These are phyloP conservation scores for Geum urbanum DNA, from an alignment of 306 rosid genomes.

Conservation along the genomic window DNA sequence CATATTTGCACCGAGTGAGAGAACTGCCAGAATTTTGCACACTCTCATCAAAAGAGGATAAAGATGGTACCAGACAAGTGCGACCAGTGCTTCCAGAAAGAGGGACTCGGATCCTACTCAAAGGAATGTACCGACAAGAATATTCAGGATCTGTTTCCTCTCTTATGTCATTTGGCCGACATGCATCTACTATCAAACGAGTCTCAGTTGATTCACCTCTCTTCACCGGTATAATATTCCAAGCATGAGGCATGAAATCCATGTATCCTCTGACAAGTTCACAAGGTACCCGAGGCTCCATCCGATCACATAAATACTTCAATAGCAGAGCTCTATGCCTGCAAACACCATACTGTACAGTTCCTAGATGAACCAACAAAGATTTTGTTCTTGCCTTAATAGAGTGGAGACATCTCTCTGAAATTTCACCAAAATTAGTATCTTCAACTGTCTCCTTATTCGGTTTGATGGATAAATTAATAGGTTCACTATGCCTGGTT, in stretches of 20 bases:
- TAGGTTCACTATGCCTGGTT: constrained; percentile 53
- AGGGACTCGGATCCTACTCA: constrained; percentile 46
- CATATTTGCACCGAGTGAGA: constrained; percentile 63
- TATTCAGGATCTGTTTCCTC: constrained; percentile 76
- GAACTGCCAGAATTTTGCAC: constrained; percentile 54
- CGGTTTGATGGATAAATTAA: constrained; percentile 34
- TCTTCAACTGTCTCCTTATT: constrained; percentile 42
- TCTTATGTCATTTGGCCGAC: constrained; percentile 91
- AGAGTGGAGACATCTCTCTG: constrained; percentile 59
- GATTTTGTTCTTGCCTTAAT: constrained; percentile 64
- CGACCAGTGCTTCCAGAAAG: constrained; percentile 37
- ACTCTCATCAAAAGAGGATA: constrained; percentile 49
- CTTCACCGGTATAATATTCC: constrained; percentile 66
- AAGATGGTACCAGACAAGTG: constrained; percentile 52
- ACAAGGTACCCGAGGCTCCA: constrained; percentile 84
- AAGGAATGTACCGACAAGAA: constrained; percentile 85
- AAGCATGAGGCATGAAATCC: constrained; percentile 96
- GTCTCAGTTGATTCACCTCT: constrained; percentile 18
- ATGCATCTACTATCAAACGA: constrained; percentile 94
- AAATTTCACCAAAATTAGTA: constrained; percentile 52
- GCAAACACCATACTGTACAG: constrained; percentile 87
- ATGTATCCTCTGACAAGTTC: constrained; percentile 97
- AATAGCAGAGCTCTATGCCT: constrained; percentile 91
- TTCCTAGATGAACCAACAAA: constrained; percentile 71
- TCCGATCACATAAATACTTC: constrained; percentile 90